Conservation (phyloP, 2,329 filamentous ascomycete species). For the Arthrobotrys pseudoclavata region DNA sequence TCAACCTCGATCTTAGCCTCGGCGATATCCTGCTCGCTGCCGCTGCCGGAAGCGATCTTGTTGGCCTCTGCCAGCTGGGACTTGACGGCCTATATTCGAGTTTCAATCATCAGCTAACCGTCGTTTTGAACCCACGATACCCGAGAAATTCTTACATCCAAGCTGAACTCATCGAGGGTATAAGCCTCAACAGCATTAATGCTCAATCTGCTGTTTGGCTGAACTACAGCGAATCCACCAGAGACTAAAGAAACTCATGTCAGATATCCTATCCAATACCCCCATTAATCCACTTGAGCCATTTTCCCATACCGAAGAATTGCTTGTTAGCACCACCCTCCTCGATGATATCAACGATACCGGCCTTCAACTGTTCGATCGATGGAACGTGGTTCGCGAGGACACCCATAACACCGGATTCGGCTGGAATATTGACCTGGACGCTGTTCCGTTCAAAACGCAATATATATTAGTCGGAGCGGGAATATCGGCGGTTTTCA, state of each 20-base stretch:
- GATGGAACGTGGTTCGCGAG: slow-evolving; percentile 98
- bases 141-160: slow-evolving; percentile 72
- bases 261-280: slow-evolving; percentile 6
- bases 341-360: slow-evolving; percentile 94
- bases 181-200: slow-evolving; percentile 98
- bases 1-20: slow-evolving; percentile 99
- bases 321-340: slow-evolving; percentile 88
- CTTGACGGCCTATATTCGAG: slow-evolving; percentile 75
- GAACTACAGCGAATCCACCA: slow-evolving; percentile 95
- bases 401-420: slow-evolving; percentile 99
- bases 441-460: slow-evolving; percentile 70
- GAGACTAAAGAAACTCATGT: slow-evolving; percentile 73
- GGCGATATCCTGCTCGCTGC: slow-evolving; percentile 96
- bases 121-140: slow-evolving; percentile 43
- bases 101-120: slow-evolving; percentile 22
- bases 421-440: slow-evolving; percentile 98
- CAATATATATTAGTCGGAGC: slow-evolving; percentile 13
- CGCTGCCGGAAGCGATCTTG: slow-evolving; percentile 90
- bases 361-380: slow-evolving; percentile 98
- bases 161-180: slow-evolving; percentile 94
- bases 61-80: slow-evolving; percentile 94
- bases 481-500: slow-evolving; percentile 34
- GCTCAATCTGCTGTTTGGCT: slow-evolving; percentile 93
- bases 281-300: slow-evolving; percentile 63
- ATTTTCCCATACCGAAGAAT: slow-evolving; percentile 85